Evolutionary conservation across 306 rosid genomes (phyloP).

Genomic region (Mimosa pudica): DNA sequence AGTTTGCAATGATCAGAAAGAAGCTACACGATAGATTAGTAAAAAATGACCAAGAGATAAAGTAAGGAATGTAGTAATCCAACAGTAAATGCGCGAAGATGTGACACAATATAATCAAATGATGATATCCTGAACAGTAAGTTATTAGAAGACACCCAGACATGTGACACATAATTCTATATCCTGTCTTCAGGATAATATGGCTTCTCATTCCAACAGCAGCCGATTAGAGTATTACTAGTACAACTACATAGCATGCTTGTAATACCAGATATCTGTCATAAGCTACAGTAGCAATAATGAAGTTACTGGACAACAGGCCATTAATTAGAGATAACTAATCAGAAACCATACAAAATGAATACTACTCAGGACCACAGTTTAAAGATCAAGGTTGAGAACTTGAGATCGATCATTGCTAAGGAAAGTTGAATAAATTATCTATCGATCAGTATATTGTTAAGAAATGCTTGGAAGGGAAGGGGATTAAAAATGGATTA

Average conservation of each 20-base stretch:
- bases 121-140: background rate
- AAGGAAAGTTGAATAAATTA: background rate
- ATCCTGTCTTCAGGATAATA: background rate
- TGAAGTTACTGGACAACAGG: background rate
- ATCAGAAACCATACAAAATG: background rate
- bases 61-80: background rate
- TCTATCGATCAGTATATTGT: background rate
- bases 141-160: background rate
- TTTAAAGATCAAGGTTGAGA: background rate
- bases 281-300: background rate
- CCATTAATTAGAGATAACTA: background rate
- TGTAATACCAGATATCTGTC: background rate
- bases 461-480: background rate
- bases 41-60: background rate
- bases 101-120: background rate
- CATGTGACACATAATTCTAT: background rate
- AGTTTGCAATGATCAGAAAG: background rate
- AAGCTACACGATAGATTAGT: background rate
- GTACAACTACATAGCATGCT: background rate
- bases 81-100: background rate
- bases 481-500: constrained; percentile 9
- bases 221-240: background rate
- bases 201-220: background rate
- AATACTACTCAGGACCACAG: background rate
- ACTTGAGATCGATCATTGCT: background rate